Conservation (phyloP, 495 filamentous ascomycete genomes). For the Schizothecium vesticola region DNA sequence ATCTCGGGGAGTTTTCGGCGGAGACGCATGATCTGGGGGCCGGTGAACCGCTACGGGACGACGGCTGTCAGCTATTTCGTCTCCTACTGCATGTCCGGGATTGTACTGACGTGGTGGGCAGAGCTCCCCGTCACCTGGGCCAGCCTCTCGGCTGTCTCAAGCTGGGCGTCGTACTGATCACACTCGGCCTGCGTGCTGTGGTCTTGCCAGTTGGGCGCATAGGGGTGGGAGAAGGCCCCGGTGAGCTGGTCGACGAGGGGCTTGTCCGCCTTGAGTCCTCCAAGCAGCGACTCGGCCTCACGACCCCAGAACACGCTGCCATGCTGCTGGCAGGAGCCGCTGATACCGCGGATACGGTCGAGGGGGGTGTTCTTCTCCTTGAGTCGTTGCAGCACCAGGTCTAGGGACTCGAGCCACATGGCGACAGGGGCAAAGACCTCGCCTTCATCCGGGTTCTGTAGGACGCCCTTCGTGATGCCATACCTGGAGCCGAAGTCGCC, state of each 20-base stretch:
- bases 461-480: conserved; percentile 80
- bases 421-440: conserved; percentile 91
- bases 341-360: conserved; percentile 69
- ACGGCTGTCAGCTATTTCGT: conserved; percentile 20
- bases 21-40: conserved; percentile 90
- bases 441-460: conserved; percentile 69
- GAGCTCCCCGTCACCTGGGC: conserved; percentile 81
- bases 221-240: conserved; percentile 75
- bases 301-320: conserved; percentile 87
- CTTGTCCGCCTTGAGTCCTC: conserved; percentile 52
- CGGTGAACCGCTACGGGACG: conserved; percentile 77
- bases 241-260: conserved; percentile 63
- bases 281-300: conserved; percentile 62
- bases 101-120: conserved; percentile 78
- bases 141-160: conserved; percentile 61
- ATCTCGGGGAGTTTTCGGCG: conserved; percentile 69
- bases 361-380: conserved; percentile 73
- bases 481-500: conserved; percentile 70
- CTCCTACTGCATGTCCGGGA: not conserved
- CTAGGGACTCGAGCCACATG: conserved; percentile 89
- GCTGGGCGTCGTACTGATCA: conserved; percentile 70
- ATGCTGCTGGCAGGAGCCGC: conserved; percentile 92
- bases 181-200: conserved; percentile 88
- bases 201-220: conserved; percentile 96
- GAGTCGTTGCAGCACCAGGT: conserved; percentile 71